Conservation (phyloP, 768 basidiomycete species). For the Leccinum rimulosum region DNA sequence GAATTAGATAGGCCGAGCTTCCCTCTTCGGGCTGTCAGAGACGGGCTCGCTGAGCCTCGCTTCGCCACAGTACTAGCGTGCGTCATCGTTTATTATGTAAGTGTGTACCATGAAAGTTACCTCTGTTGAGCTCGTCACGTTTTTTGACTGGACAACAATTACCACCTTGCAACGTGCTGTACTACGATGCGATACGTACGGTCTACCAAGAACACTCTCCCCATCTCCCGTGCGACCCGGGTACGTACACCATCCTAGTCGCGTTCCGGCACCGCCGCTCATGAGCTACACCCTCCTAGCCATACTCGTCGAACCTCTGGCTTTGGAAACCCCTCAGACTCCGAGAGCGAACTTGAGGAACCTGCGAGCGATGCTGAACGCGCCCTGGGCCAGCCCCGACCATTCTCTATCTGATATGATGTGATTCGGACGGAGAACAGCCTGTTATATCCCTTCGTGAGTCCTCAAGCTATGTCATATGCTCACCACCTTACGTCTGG, state of each 20-base stretch:
- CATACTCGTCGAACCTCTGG: conserved; percentile 42
- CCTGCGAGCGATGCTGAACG: conserved; percentile 39
- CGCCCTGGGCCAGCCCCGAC: conserved; percentile 23
- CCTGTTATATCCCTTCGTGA: conserved; percentile 33
- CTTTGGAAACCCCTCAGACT: conserved; percentile 55
- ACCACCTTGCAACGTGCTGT: not conserved
- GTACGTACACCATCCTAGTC: conserved; percentile 20
- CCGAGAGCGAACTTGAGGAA: conserved; percentile 33
- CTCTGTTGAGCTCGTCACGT: too few relatives aligned
- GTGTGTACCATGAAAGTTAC: too few relatives aligned
- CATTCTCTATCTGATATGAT: conserved; percentile 38
- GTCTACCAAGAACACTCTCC: conserved; percentile 50
- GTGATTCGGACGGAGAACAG: conserved; percentile 45
- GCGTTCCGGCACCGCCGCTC: conserved; percentile 7
- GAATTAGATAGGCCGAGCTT: too few relatives aligned
- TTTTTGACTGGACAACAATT: not conserved
- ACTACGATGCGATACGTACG: conserved; percentile 45
- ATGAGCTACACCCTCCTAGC: conserved; percentile 7
- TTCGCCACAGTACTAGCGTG: too few relatives aligned
- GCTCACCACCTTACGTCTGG: not conserved
- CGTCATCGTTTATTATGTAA: too few relatives aligned
- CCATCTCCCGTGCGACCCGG: conserved; percentile 44
- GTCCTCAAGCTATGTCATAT: conserved; percentile 12
- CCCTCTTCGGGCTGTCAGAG: too few relatives aligned
- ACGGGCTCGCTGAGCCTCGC: too few relatives aligned